Conservation (phyloP, 2,329 filamentous ascomycete genomes). For the Monosporascus cannonballus region DNA sequence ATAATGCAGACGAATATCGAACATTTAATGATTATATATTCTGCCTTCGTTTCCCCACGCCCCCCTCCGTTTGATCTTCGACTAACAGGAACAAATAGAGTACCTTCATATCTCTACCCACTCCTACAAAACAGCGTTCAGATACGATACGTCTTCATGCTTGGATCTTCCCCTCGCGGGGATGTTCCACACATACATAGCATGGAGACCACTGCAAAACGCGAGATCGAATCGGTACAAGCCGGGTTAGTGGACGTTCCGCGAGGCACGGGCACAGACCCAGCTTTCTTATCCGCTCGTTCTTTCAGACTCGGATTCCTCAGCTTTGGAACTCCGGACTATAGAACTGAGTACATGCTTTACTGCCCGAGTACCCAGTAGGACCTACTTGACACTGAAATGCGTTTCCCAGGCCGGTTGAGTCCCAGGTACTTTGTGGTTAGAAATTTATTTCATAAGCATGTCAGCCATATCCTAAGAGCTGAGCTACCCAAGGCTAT, state of each 20-base stretch:
- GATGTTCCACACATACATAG: constrained; percentile 30
- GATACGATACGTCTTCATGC: constrained; percentile 61
- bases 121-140: constrained; percentile 39
- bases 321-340: constrained; percentile 56
- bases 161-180: constrained; percentile 22
- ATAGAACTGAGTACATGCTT: constrained; percentile 56
- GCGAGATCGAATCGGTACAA: constrained; percentile 44
- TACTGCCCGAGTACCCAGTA: neutral
- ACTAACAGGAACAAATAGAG: neutral
- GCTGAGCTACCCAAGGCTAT: no score
- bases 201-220: constrained; percentile 53
- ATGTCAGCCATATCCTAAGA: no score
- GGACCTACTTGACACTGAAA: no score
- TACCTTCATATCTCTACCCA: neutral
- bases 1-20: constrained; percentile 1
- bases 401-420: no score
- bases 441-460: no score
- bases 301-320: constrained; percentile 57
- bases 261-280: constrained; percentile 12
- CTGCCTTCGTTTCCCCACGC: neutral
- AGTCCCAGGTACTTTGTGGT: no score
- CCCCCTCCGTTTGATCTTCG: neutral
- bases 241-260: constrained; percentile 16
- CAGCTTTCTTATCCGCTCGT: constrained; percentile 34
- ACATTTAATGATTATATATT: neutral